phyloP scores from a whole-genome alignment of 169 alveolate species.

The Eimeria necatrix region DNA sequence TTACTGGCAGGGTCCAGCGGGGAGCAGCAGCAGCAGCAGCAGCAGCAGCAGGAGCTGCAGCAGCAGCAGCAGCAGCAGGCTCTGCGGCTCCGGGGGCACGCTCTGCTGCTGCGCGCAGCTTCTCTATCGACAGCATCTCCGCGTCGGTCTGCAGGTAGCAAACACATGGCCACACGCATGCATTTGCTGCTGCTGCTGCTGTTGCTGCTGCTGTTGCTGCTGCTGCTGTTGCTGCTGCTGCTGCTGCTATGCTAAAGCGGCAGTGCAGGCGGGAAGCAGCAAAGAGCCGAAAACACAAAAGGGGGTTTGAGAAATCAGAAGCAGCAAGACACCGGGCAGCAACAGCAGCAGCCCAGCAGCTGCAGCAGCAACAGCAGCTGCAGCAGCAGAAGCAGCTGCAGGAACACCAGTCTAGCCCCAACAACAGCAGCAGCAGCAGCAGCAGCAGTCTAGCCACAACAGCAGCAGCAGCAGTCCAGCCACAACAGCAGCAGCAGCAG shows the following conservation, averaged over 20 bases:
- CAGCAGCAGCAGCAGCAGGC: background rate
- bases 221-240: background rate
- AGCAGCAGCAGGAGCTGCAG: background rate
- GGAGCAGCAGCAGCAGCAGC: background rate
- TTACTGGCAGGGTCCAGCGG: background rate
- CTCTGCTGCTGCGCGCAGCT: constrained; percentile 35
- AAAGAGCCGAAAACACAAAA: background rate
- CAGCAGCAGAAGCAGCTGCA: background rate
- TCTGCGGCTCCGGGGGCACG: constrained; percentile 21
- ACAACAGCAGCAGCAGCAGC: constrained; percentile 4
- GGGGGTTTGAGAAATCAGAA: background rate
- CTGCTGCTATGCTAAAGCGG: background rate
- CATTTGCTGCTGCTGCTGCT: background rate
- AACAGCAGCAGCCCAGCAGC: background rate
- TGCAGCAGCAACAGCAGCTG: background rate
- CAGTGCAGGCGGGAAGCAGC: background rate
- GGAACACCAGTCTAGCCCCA: too few relatives aligned
- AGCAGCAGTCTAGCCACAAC: too few relatives aligned
- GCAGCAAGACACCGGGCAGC: background rate
- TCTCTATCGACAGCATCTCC: constrained; percentile 68
- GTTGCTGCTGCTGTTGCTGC: background rate
- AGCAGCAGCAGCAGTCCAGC: too few relatives aligned
- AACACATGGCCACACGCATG: background rate
- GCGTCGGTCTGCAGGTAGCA: constrained; percentile 67
- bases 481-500: too few relatives aligned